phyloP scores from a whole-genome alignment of 768 basidiomycete species.

The Boletus barrowsii region DNA sequence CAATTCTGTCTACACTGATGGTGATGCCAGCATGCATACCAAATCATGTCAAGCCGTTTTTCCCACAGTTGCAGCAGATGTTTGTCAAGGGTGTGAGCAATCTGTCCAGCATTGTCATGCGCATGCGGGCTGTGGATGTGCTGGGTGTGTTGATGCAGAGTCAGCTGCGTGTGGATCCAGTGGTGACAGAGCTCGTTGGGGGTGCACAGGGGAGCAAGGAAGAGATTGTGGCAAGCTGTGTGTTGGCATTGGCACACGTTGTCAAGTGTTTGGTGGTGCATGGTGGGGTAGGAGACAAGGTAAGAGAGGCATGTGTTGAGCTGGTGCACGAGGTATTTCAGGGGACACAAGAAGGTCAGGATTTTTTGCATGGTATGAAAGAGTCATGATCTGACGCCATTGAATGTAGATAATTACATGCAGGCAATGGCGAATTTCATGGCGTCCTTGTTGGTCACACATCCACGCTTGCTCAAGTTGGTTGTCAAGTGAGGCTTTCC shows the following conservation, averaged over 20 bases:
- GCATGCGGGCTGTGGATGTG: constrained; percentile 78
- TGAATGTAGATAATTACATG: constrained; percentile 58
- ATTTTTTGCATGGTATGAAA: not conserved
- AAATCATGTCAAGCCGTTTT: constrained; percentile 92
- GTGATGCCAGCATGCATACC: constrained; percentile 86
- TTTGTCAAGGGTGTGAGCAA: constrained; percentile 93
- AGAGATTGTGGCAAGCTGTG: constrained; percentile 69
- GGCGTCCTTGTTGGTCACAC: constrained; percentile 56
- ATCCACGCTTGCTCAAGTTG: constrained; percentile 59
- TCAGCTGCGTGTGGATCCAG: constrained; percentile 87
- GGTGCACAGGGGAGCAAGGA: constrained; percentile 63
- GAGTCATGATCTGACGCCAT: too few relatives aligned
- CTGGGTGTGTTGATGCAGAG: constrained; percentile 88
- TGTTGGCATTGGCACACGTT: constrained; percentile 75
- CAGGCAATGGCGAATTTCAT: constrained; percentile 64
- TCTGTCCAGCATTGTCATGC: constrained; percentile 69
- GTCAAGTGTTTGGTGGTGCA: constrained; percentile 55
- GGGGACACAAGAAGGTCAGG: constrained; percentile 63
- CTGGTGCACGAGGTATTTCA: constrained; percentile 77
- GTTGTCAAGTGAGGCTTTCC: constrained; percentile 58
- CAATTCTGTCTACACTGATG: constrained; percentile 81
- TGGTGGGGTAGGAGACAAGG: constrained; percentile 74
- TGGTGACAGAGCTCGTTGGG: constrained; percentile 83
- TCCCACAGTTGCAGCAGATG: constrained; percentile 94
- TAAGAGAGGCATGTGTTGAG: constrained; percentile 68